Base-by-base conservation (phyloP, 2,329 filamentous ascomycete genomes). In the Metarhizium brunneum region DNA sequence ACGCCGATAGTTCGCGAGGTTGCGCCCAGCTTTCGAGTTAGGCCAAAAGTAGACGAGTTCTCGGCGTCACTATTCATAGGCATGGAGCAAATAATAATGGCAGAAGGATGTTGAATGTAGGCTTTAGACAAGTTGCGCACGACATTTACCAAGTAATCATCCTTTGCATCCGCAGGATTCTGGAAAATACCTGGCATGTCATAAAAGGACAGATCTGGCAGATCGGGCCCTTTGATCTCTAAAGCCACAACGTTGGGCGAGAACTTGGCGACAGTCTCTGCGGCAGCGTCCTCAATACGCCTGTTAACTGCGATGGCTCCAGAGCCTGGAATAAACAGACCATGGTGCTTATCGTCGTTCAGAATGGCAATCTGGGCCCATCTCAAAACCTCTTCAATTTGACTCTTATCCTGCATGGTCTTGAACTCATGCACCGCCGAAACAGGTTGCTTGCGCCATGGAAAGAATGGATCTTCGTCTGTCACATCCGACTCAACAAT, bases 101-200 rank as follows among this genome's bases (percentile, higher is more conserved):
- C 86, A 1, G 86, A 84, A 0, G 80, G 70, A 2, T 89, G 81
- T 0, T 75, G 70, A 4, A 95, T 85, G 60, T 95, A 95, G 0
- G 83, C 75, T 2, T 75, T 77, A 0, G 90, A 84, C 0, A 96
- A 66, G 18, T 87, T 87, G 52, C 84, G 77, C 0, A 95, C 87
- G 0, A 94, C 82, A 0, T 78, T 74, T 13, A 92, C 86, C 0
- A 92, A 73, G 56, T 88, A 88, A 10, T 80, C 76, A 16, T 92
- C 84, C 2, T 81, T 75, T 7, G 80, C 79, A 7, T 83, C 76
- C 2, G 83, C 81, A 0, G 85, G 79, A 7, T 86, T 86, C 20
- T 84, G 83, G 58, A 95, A 92, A 0, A 95, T 83, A 0, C 91
- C 91, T 0, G 91, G 91, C 0, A 96, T 76, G 58, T 96, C 91